These are phyloP conservation scores for Saturnispora quitensis DNA, from an alignment of 805 yeast species.

Conservation along the genomic window DNA sequence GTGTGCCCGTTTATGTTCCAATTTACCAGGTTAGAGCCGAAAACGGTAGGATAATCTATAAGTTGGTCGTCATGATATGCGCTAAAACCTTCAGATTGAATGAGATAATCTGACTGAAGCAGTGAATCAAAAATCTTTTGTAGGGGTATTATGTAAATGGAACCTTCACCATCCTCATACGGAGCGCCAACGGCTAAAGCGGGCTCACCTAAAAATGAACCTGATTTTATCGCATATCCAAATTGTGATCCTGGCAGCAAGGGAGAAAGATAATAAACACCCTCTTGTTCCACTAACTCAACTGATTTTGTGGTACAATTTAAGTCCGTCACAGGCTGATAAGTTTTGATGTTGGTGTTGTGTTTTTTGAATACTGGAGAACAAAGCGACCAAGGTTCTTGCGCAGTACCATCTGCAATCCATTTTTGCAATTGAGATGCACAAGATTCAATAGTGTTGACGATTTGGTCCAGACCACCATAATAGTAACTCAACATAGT, in stretches of 20 bases:
- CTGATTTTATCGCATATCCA: conserved; percentile 37
- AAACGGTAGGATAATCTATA: conserved; percentile 27
- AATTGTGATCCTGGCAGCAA: conserved; percentile 31
- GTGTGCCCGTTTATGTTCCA: conserved; percentile 25
- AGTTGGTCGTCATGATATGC: conserved; percentile 1
- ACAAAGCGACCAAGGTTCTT: conserved; percentile 30
- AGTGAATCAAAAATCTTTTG: conserved; percentile 17
- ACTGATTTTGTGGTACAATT: not conserved
- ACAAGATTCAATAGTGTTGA: conserved; percentile 32
- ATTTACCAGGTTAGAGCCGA: conserved; percentile 34
- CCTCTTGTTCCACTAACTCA: not conserved
- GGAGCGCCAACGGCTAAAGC: conserved; percentile 46
- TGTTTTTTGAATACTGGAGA: conserved; percentile 15
- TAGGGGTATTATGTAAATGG: conserved; percentile 37
- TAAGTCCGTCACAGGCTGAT: not conserved
- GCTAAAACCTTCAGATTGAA: not conserved
- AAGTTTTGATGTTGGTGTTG: not conserved
- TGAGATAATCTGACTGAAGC: not conserved
- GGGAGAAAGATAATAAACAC: conserved; percentile 6
- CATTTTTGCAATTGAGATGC: conserved; percentile 30
- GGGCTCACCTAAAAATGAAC: conserved; percentile 30
- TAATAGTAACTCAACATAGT: conserved; percentile 38
- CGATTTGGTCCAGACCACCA: conserved; percentile 46
- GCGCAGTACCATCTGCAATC: conserved; percentile 26
- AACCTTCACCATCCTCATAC: conserved; percentile 34